Evolutionary conservation across 108 stramenopile species (phyloP).

Genomic region (Fragilariopsis cylindrus): DNA sequence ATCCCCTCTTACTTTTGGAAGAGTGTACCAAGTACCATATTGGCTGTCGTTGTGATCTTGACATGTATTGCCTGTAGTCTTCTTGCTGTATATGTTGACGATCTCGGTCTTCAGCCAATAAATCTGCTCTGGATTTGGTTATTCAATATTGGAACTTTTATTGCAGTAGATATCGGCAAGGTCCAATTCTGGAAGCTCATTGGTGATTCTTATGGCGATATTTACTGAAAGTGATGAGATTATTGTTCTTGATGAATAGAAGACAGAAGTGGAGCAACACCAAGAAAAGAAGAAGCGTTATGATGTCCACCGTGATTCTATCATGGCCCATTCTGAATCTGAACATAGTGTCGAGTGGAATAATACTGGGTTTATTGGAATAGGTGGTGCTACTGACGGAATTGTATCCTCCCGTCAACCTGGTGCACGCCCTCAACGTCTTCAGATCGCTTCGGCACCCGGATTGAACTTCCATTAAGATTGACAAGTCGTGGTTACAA

Average conservation of each 20-base stretch:
- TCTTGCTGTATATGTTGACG: no score
- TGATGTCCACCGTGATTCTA: slow-evolving; percentile 41
- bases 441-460: not conserved
- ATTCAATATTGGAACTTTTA: no score
- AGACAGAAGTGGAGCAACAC: slow-evolving; percentile 44
- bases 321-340: no score
- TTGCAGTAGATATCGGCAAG: no score
- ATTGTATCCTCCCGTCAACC: not conserved
- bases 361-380: not conserved
- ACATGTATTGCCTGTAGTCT: no score
- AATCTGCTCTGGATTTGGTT: no score
- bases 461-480: not conserved
- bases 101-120: no score
- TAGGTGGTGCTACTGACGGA: not conserved
- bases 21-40: no score
- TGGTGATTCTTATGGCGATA: slow-evolving; percentile 49
- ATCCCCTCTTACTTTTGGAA: no score
- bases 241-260: slow-evolving; percentile 19
- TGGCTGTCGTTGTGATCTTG: no score
- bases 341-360: no score
- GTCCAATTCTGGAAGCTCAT: slow-evolving; percentile 39
- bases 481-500: no score
- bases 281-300: slow-evolving; percentile 44
- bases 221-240: slow-evolving; percentile 50
- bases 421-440: not conserved